A percentile compares a stretch with the other conserved stretches of the same genome.
Conservation (phyloP, 2,329 filamentous ascomycete species). For the Colletotrichum lini region DNA sequence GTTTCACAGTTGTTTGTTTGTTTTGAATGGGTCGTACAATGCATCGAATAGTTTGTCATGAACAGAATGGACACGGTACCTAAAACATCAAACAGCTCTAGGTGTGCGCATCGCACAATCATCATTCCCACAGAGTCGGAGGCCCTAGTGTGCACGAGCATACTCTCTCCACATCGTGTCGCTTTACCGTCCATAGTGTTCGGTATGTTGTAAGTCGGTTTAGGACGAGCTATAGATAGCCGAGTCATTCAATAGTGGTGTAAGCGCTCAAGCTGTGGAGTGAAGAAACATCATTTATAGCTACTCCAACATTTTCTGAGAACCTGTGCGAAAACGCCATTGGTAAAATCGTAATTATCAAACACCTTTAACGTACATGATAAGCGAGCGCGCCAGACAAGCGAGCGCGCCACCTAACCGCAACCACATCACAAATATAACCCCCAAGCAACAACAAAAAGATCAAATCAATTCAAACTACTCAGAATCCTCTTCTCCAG, state of each 20-base stretch:
- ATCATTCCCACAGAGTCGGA: not conserved
- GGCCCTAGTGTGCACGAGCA: constrained; percentile 12
- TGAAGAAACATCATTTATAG: not conserved
- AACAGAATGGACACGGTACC: too few species aligned
- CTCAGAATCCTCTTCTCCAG: too few species aligned
- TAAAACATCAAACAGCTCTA: not conserved
- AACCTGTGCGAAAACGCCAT: not conserved
- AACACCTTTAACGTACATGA: too few species aligned
- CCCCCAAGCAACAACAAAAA: too few species aligned
- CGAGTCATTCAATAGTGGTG: not conserved
- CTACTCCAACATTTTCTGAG: not conserved
- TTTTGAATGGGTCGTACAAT: too few species aligned
- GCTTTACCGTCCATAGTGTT: constrained; percentile 42
- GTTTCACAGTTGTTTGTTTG: too few species aligned
- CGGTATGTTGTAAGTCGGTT: not conserved
- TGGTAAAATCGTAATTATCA: not conserved
- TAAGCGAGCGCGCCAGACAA: too few species aligned
- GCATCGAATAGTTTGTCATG: too few species aligned
- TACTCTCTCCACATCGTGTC: constrained; percentile 48
- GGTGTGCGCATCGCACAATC: not conserved
- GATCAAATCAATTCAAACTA: too few species aligned
- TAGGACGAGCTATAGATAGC: not conserved
- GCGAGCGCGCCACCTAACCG: too few species aligned
- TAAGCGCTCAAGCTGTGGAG: not conserved
- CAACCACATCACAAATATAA: too few species aligned